These are phyloP conservation scores for Tilletia walkeri DNA, from an alignment of 1,284 basidiomycete species.

Conservation along the genomic window DNA sequence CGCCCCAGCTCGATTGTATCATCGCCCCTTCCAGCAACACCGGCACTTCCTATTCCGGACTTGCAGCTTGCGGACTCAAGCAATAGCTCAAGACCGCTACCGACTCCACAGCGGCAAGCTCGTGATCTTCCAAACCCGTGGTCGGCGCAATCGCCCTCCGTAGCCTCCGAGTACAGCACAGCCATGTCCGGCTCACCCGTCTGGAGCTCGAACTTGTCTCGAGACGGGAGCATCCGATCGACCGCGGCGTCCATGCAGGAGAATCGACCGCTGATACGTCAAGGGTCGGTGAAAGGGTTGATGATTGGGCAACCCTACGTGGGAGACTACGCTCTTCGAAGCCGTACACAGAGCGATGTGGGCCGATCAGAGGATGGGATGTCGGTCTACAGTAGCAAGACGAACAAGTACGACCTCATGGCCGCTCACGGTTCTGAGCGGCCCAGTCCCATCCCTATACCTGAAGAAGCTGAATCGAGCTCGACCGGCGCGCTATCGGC, in stretches of 20 bases:
- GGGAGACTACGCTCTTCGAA: background rate
- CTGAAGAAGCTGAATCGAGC: background rate
- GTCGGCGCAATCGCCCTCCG: background rate
- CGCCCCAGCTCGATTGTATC: background rate
- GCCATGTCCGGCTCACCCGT: slow-evolving; percentile 7
- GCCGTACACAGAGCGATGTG: background rate
- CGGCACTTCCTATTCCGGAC: background rate
- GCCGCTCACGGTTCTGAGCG: background rate
- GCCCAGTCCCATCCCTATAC: background rate
- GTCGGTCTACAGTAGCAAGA: background rate
- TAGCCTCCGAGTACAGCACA: slow-evolving; percentile 8
- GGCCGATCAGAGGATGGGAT: too few relatives aligned
- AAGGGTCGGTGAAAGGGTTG: slow-evolving; percentile 3
- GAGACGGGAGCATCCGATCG: slow-evolving; percentile 2
- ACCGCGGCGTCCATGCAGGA: slow-evolving; percentile 1
- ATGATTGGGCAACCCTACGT: slow-evolving; percentile 10
- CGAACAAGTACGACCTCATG: slow-evolving; percentile 12
- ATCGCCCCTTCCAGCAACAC: background rate
- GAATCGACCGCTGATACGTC: background rate
- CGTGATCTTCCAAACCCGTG: slow-evolving; percentile 5
- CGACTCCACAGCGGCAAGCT: background rate
- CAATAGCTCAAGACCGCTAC: background rate
- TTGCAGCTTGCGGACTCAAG: background rate
- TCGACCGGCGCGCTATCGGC: background rate
- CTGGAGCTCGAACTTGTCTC: slow-evolving; percentile 7